These are phyloP conservation scores for Gelatoporia subvermispora DNA, from an alignment of 768 basidiomycete species.

Conservation along the genomic window DNA sequence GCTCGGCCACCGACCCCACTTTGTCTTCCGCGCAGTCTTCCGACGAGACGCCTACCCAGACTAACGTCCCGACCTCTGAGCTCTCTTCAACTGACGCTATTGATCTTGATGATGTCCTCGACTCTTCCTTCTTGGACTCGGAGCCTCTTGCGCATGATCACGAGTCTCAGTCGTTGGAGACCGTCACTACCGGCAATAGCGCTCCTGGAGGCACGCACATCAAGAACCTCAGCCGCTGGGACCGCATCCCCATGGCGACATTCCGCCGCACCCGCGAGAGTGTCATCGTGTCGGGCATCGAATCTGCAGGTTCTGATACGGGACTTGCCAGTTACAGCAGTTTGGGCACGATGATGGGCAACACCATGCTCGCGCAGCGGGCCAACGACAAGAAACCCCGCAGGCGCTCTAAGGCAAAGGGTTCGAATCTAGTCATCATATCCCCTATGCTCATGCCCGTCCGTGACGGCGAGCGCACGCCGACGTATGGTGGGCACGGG, in stretches of 20 bases:
- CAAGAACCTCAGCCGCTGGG: constrained; percentile 63
- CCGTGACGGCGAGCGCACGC: constrained; percentile 45
- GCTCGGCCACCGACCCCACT: neutral
- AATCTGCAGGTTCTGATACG: constrained; percentile 33
- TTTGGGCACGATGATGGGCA: constrained; percentile 12
- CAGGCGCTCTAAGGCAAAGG: constrained; percentile 23
- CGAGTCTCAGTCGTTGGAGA: constrained; percentile 14
- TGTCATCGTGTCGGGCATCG: constrained; percentile 15
- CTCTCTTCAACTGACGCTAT: constrained; percentile 47
- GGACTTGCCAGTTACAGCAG: constrained; percentile 26
- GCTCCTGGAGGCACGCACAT: constrained; percentile 33
- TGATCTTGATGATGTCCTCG: constrained; percentile 71
- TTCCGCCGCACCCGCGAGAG: constrained; percentile 59
- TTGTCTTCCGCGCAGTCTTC: constrained; percentile 26
- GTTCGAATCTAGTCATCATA: constrained; percentile 29
- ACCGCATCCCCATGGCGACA: constrained; percentile 64
- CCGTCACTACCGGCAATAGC: constrained; percentile 7
- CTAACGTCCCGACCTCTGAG: constrained; percentile 18
- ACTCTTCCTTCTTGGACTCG: constrained; percentile 64
- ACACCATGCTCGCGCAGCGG: constrained; percentile 13
- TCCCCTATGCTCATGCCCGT: constrained; percentile 49
- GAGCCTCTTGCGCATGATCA: constrained; percentile 30
- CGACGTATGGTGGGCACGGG: constrained; percentile 18
- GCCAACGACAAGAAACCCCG: constrained; percentile 19
- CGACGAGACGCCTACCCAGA: constrained; percentile 23